Evolutionary conservation across 345 rosid genomes (phyloP).

Genomic region (Gossypioides kirkii): DNA sequence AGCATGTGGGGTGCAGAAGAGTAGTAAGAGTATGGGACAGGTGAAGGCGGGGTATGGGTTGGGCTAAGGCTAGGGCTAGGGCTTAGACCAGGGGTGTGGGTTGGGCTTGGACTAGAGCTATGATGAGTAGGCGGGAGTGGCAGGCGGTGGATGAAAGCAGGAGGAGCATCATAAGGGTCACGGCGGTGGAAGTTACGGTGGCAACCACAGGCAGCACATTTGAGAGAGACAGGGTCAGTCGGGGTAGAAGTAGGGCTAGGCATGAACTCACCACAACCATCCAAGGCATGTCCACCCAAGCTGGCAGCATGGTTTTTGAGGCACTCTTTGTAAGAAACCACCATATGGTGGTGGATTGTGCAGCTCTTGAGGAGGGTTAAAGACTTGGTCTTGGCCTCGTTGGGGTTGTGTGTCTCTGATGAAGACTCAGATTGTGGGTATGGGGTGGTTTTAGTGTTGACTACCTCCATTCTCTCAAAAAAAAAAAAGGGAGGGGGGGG

Average conservation of each 20-base stretch:
- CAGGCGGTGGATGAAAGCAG: constrained; percentile 24
- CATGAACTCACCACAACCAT: constrained; percentile 91
- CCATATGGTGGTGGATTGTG: constrained; percentile 20
- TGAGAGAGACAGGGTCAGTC: constrained; percentile 47
- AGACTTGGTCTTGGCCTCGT: neutral
- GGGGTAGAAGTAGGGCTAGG: constrained; percentile 30
- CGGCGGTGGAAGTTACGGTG: constrained; percentile 97
- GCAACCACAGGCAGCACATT: constrained; percentile 87
- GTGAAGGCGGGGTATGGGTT: constrained; percentile 40
- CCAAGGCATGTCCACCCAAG: constrained; percentile 70
- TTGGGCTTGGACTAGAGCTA: constrained; percentile 34
- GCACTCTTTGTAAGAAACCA: constrained; percentile 72
- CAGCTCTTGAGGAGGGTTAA: constrained; percentile 4
- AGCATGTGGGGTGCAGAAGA: constrained; percentile 59
- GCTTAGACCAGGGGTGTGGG: constrained; percentile 27
- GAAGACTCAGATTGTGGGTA: constrained; percentile 15
- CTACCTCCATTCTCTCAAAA: constrained; percentile 14
- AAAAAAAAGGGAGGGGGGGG: neutral
- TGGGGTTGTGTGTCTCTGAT: neutral
- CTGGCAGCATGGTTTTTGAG: constrained; percentile 73
- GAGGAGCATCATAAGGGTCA: constrained; percentile 24
- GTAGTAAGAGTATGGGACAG: constrained; percentile 57
- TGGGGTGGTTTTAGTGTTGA: constrained; percentile 7
- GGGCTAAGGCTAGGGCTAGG: constrained; percentile 24
- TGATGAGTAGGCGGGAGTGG: constrained; percentile 11